Evolutionary conservation across 1,284 basidiomycete genomes (phyloP).

Genomic region (Microbotryum lychnidis-dioicae): DNA sequence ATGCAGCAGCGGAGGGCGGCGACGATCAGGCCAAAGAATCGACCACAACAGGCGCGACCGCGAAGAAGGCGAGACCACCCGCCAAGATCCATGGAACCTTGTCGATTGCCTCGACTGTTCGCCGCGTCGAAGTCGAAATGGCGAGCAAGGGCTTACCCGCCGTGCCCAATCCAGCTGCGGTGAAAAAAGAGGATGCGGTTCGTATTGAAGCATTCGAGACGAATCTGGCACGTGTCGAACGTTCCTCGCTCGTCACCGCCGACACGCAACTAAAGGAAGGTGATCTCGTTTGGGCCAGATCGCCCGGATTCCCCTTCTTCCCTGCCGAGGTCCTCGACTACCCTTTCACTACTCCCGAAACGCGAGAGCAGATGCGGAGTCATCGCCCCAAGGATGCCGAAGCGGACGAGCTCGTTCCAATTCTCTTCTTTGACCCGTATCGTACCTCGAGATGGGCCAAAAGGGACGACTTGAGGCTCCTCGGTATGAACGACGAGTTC

Average conservation of each 20-base stretch:
- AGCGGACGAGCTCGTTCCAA: not conserved
- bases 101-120: not conserved
- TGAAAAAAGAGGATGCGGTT: not conserved
- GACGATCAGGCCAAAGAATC: conserved; percentile 1
- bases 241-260: not conserved
- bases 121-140: not conserved
- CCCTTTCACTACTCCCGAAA: conserved; percentile 12
- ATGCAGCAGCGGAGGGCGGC: conserved; percentile 3
- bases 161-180: no score
- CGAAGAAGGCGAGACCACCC: not conserved
- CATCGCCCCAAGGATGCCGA: not conserved
- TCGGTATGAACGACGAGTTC: conserved; percentile 15
- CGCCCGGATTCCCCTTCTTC: conserved; percentile 40
- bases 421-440: conserved; percentile 17
- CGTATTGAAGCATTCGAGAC: not conserved
- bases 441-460: conserved; percentile 12
- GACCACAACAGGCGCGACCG: not conserved
- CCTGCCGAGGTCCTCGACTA: conserved; percentile 42
- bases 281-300: conserved; percentile 20
- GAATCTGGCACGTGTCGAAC: conserved; percentile 2
- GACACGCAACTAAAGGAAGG: conserved; percentile 2
- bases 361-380: not conserved
- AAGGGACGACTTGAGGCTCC: conserved; percentile 1
- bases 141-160: not conserved
- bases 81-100: not conserved